A percentile compares a stretch with the other conserved stretches of the same genome.
These are phyloP conservation scores for Staphylotrichum tortipilum DNA, from an alignment of 495 filamentous ascomycete species.

Conservation along the genomic window DNA sequence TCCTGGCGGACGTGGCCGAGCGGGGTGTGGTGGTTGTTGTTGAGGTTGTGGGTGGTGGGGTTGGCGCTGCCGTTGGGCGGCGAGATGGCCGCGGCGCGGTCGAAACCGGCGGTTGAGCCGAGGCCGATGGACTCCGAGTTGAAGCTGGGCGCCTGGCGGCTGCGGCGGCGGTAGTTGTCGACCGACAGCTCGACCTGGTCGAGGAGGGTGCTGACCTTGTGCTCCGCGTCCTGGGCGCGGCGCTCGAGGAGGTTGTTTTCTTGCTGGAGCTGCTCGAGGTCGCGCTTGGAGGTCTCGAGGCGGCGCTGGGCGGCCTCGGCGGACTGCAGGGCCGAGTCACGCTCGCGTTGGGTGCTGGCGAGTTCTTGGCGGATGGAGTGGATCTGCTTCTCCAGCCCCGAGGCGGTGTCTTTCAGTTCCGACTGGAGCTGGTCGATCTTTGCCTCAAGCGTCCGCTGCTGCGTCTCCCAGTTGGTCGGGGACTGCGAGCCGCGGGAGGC, in stretches of 20 bases:
- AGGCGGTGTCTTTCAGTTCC: constrained; percentile 55
- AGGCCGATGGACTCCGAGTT: constrained; percentile 21
- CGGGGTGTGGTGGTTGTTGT: constrained; percentile 9
- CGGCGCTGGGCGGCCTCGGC: constrained; percentile 52
- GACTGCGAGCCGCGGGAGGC: constrained; percentile 22
- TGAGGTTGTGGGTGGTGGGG: neutral
- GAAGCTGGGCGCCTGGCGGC: constrained; percentile 28
- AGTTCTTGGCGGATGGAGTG: constrained; percentile 58
- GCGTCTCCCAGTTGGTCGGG: constrained; percentile 63
- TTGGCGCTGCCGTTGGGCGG: neutral
- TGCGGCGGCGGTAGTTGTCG: constrained; percentile 80
- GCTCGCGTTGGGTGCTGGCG: constrained; percentile 53
- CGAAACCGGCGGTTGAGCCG: neutral
- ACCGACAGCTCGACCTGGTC: constrained; percentile 91
- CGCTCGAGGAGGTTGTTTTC: constrained; percentile 73
- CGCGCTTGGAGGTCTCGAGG: constrained; percentile 50
- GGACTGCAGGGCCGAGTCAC: constrained; percentile 50
- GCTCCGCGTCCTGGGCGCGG: constrained; percentile 80
- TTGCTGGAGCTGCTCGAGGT: constrained; percentile 71
- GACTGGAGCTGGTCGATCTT: constrained; percentile 67
- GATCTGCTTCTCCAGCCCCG: constrained; percentile 64
- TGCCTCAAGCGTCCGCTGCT: constrained; percentile 60
- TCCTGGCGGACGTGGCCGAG: constrained; percentile 51
- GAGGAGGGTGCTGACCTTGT: constrained; percentile 82
- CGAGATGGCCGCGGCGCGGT: neutral